These are phyloP conservation scores for Ashbya aceris DNA, from an alignment of 1,139 yeast species.

Conservation along the genomic window DNA sequence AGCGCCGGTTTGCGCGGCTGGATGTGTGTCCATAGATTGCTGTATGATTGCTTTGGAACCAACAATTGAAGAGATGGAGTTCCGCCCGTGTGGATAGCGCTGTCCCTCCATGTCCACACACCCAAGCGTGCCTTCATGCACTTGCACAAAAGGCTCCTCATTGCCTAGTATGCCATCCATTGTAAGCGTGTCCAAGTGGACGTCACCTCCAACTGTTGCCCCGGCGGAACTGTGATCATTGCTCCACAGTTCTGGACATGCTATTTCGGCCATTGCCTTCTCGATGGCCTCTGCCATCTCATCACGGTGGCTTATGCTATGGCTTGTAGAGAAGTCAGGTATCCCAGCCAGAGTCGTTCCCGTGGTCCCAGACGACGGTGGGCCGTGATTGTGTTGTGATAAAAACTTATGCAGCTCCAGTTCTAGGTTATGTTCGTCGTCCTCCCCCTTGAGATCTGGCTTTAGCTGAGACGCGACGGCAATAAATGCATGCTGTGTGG, in stretches of 20 bases:
- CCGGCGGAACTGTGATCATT: constrained; percentile 7
- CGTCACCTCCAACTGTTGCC: constrained; percentile 7
- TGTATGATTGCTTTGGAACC: not conserved
- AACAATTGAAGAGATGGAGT: not conserved
- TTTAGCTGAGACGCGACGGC: not conserved
- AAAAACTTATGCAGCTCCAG: constrained; percentile 17
- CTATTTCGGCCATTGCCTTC: constrained; percentile 13
- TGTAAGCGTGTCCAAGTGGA: constrained; percentile 16
- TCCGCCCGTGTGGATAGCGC: not conserved
- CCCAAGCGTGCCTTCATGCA: constrained; percentile 5
- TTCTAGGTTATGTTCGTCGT: constrained; percentile 13
- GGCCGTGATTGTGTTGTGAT: constrained; percentile 10
- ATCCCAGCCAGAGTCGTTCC: no score
- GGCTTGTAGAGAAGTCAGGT: no score
- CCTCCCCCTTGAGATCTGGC: not conserved
- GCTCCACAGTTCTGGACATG: constrained; percentile 9
- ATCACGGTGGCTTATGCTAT: constrained; percentile 4
- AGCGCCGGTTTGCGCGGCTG: not conserved
- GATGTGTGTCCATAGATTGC: not conserved
- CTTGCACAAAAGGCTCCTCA: constrained; percentile 6
- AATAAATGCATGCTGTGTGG: not conserved
- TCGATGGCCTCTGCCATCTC: constrained; percentile 17
- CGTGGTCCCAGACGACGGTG: not conserved
- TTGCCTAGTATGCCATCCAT: constrained; percentile 21
- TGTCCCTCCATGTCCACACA: constrained; percentile 5